Conservation (phyloP, 257 asterid species). For the Plantago ovata region DNA sequence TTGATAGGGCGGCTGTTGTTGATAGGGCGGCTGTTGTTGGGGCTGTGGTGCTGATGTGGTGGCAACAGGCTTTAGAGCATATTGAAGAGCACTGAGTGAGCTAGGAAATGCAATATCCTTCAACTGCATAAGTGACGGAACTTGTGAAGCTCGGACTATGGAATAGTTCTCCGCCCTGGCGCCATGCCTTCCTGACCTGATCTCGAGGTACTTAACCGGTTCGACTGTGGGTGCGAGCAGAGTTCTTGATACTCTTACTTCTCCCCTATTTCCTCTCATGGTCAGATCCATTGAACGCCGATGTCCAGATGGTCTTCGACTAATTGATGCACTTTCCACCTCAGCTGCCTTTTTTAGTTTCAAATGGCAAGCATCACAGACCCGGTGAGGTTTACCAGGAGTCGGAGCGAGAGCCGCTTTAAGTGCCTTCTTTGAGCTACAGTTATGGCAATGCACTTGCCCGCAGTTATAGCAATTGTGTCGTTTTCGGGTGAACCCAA, state of each 20-base stretch:
- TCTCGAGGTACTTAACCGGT: conserved; percentile 82
- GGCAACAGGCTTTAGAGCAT: conserved; percentile 64
- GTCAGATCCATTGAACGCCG: conserved; percentile 44
- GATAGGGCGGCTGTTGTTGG: conserved; percentile 24
- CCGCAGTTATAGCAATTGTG: conserved; percentile 91
- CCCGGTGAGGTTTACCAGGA: conserved; percentile 92
- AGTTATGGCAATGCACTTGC: conserved; percentile 80
- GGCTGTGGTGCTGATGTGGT: conserved; percentile 38
- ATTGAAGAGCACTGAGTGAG: conserved; percentile 85
- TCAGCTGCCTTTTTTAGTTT: conserved; percentile 71
- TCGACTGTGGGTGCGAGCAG: conserved; percentile 65
- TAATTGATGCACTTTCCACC: conserved; percentile 33
- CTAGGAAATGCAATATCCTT: conserved; percentile 91
- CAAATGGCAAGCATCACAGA: conserved; percentile 71
- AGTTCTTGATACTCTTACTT: conserved; percentile 45
- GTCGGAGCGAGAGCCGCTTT: conserved; percentile 92
- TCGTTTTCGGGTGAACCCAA: conserved; percentile 84
- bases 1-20: conserved; percentile 30
- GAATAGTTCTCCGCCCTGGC: conserved; percentile 39
- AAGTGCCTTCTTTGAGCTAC: conserved; percentile 84
- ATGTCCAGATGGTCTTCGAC: conserved; percentile 39
- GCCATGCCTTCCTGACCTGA: conserved; percentile 52
- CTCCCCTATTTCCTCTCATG: conserved; percentile 41
- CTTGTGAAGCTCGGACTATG: conserved; percentile 83
- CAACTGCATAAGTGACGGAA: conserved; percentile 76